A percentile compares a stretch with the other conserved stretches of the same genome.
phyloP scores from a whole-genome alignment of 345 rosid genomes.

The Acer saccharum region DNA sequence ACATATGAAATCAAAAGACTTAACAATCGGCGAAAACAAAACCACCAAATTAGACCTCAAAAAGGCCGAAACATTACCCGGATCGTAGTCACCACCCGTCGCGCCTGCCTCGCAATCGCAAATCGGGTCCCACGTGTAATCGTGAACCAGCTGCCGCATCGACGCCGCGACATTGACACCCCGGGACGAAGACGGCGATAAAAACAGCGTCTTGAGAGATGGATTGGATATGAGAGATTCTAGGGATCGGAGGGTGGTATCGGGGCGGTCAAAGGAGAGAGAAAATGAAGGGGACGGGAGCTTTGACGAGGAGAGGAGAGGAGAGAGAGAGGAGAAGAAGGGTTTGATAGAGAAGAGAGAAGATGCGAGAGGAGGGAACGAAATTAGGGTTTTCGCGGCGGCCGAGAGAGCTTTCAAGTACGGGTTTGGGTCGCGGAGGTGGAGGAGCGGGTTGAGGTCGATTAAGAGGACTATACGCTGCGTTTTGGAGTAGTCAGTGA shows the following conservation, averaged over 20 bases:
- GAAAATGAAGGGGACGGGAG: conserved; percentile 55
- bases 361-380: conserved; percentile 55
- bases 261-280: conserved; percentile 68
- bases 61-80: conserved; percentile 7
- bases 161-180: conserved; percentile 57
- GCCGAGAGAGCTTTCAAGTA: conserved; percentile 53
- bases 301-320: conserved; percentile 88
- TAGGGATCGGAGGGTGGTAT: conserved; percentile 56
- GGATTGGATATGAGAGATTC: conserved; percentile 27
- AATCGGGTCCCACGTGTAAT: conserved; percentile 76
- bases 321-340: conserved; percentile 87
- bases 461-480: conserved; percentile 75
- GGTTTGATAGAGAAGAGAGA: conserved; percentile 80
- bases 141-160: conserved; percentile 75
- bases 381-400: conserved; percentile 55
- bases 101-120: conserved; percentile 32
- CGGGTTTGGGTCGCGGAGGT: conserved; percentile 27
- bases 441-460: conserved; percentile 74
- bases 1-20: conserved; percentile 36
- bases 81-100: conserved; percentile 30
- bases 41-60: conserved; percentile 75
- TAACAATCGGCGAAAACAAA: conserved; percentile 61
- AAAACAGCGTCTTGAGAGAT: conserved; percentile 12
- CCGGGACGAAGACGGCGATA: conserved; percentile 25
- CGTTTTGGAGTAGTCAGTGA: conserved; percentile 54